These are phyloP conservation scores for Stipa capillata DNA, from an alignment of 176 grass and related monocot genomes.

Conservation along the genomic window DNA sequence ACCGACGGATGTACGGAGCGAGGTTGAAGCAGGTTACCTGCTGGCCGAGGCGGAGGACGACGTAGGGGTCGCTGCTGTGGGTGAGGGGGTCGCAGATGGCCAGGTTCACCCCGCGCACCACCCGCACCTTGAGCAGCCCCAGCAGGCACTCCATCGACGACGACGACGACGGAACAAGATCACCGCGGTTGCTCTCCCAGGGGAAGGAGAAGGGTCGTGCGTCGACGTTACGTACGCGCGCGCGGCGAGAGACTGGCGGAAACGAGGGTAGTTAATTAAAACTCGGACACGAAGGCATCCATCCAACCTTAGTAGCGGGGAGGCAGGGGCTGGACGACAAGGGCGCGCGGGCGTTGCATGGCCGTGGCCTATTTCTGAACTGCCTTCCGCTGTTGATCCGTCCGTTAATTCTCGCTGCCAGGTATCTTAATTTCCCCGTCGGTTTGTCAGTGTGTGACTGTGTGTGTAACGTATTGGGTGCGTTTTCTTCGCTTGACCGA, in stretches of 20 bases:
- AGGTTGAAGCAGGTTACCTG: too few species aligned
- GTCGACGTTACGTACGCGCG: not conserved
- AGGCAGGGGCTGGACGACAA: constrained; percentile 8
- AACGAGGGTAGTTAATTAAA: not conserved
- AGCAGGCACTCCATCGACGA: constrained; percentile 44
- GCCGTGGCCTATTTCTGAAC: not conserved
- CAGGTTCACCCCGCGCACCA: constrained; percentile 5
- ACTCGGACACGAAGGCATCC: not conserved
- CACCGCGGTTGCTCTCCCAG: not conserved
- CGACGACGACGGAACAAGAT: not conserved
- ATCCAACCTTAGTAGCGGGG: not conserved
- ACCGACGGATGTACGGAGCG: too few species aligned
- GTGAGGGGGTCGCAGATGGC: constrained; percentile 8
- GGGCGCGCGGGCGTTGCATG: not conserved
- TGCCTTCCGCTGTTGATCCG: not conserved
- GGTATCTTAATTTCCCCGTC: too few species aligned
- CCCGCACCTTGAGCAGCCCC: constrained; percentile 4
- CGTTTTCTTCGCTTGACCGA: too few species aligned
- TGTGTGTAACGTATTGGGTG: too few species aligned
- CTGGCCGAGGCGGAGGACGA: constrained; percentile 6
- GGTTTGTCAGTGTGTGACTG: too few species aligned
- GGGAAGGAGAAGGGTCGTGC: not conserved
- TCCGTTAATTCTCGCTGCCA: too few species aligned
- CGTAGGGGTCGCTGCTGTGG: constrained; percentile 16
- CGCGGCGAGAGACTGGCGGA: too few species aligned